Base-by-base conservation (phyloP, 805 yeast species). In the Cyberlindnera sargentensis region DNA sequence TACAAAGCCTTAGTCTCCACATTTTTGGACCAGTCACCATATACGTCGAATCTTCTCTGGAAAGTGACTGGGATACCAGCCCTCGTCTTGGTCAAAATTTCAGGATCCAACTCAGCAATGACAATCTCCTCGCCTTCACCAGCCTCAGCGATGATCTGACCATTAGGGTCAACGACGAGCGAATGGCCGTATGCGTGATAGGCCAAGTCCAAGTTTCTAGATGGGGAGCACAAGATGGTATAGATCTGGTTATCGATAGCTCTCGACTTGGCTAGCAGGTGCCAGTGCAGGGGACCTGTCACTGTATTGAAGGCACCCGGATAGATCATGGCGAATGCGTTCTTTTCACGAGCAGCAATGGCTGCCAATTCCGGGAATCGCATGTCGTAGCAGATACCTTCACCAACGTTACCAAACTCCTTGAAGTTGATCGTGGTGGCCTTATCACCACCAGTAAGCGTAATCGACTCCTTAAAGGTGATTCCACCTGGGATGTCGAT, bases 401-500 rank as follows among this genome's bases (percentile, higher is more conserved):
- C 72, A 2, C 97, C 98, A 32, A 86, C 78, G 42, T 78, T 77
- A 35, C 62, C 62, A 52, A 82, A 75, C 29, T 42, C 58, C 15
- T 55, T 56, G 26, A 57, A 35, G 26, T 48, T 45, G 31, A 58
- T 47, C 6, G 88, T 83, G 1, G 99, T 88, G 34, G 95, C 83
- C 58, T 82, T 82, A 52, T 75, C 68, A 31, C 99, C 99, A 8
- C 88, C 87, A 8, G 83, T 73, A 47, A 93, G 70, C 3, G 90
- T 79, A 37, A 72, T 71, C 42, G 90, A 81, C 60, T 93, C 99
- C 61, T 84, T 80, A 72, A 93, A 93, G 6, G 90, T 80, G 62
- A 93, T 90, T 33, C 95, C 93, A 45, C 84, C 84, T 4, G 97
- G 97, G 46, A 93, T 89, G 51, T 89, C 95, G 47, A 91, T 86